Evolutionary conservation across 2,329 filamentous ascomycete genomes (phyloP).

Genomic region (Ophiostoma montium): DNA sequence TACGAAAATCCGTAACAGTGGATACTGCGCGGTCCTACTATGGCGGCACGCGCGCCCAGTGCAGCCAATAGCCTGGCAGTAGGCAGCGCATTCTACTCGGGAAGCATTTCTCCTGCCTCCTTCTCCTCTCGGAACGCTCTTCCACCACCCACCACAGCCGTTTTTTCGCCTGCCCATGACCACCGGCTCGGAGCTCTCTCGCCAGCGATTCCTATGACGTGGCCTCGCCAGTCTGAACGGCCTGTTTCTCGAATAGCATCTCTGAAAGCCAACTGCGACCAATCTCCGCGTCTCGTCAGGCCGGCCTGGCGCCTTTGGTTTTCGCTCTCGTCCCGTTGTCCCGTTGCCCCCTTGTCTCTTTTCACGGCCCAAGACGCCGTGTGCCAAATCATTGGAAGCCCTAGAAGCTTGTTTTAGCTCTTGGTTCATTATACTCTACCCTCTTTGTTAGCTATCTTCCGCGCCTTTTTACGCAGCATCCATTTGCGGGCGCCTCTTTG

Average conservation of each 20-base stretch:
- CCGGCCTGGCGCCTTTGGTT: neutral
- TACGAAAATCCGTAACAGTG: slow-evolving; percentile 8
- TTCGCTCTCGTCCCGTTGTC: neutral
- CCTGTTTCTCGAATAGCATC: neutral
- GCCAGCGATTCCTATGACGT: neutral
- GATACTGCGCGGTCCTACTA: neutral
- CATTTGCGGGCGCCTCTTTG: no score
- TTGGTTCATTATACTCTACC: neutral
- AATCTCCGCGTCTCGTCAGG: neutral
- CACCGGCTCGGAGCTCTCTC: neutral
- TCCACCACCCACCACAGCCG: neutral
- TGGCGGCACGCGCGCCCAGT: neutral
- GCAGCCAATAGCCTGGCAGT: neutral
- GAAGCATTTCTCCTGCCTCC: slow-evolving; percentile 4
- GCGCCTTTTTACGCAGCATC: no score
- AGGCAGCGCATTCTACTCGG: slow-evolving; percentile 7
- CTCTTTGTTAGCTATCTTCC: neutral
- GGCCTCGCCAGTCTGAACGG: neutral
- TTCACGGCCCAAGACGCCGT: neutral
- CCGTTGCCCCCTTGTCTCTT: neutral
- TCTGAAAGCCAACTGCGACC: neutral
- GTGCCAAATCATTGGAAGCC: neutral
- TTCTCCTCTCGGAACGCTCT: neutral
- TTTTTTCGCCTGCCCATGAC: neutral
- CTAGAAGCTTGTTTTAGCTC: neutral